Conservation (phyloP, 352 stramenopile species). For the Thraustochytrium sp. region DNA sequence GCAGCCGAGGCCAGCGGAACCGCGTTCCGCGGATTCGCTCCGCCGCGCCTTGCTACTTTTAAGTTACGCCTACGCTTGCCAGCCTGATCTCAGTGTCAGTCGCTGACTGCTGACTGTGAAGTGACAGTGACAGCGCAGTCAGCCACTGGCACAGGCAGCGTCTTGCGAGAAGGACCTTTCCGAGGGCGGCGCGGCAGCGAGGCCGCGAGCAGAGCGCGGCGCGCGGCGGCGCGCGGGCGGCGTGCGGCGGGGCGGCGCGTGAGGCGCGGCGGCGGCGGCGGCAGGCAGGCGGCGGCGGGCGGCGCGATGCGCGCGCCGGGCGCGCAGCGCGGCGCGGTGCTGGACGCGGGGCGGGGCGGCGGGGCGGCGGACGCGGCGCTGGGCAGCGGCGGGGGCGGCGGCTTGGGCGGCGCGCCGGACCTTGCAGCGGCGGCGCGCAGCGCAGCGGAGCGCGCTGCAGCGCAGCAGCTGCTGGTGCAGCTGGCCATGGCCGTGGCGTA, state of each 20-base stretch:
- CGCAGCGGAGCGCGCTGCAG: background rate
- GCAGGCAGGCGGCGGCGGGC: background rate
- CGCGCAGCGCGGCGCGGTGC: background rate
- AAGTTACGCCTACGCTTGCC: too few species aligned
- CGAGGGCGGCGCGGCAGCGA: too few species aligned
- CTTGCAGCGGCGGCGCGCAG: background rate
- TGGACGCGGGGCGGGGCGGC: background rate
- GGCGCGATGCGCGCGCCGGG: background rate
- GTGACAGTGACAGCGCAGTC: too few species aligned
- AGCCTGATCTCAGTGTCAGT: too few species aligned
- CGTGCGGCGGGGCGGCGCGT: too few species aligned
- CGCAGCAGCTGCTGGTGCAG: conserved; percentile 11
- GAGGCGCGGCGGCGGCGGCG: background rate
- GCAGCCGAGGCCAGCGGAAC: too few species aligned
- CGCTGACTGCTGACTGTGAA: too few species aligned
- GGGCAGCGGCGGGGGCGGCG: background rate
- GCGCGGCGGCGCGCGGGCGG: background rate
- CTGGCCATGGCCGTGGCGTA: conserved; percentile 29
- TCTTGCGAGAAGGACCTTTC: too few species aligned
- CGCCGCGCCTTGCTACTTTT: too few species aligned
- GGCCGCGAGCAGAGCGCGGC: background rate
- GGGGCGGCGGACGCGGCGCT: background rate
- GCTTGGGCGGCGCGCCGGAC: background rate
- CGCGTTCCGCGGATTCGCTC: too few species aligned
- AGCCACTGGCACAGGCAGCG: too few species aligned